Base-by-base conservation (phyloP, 495 filamentous ascomycete genomes). In the Xylaria telfairii region DNA sequence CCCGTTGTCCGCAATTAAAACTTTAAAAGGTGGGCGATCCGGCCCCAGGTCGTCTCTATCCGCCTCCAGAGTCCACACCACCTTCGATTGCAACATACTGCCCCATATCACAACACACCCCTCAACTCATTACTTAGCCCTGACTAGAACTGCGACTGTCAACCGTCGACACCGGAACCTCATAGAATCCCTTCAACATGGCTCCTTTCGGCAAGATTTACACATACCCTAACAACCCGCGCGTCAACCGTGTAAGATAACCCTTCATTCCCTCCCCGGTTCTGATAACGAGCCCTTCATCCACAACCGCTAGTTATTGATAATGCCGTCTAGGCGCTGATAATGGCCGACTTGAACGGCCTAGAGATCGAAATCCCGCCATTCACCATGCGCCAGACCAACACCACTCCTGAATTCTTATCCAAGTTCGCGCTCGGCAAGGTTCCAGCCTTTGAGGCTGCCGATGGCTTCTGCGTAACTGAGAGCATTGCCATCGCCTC, bases 361-460 rank as follows among this genome's bases (percentile, higher is more conserved):
- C 81, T 89, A 64, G 77, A 83, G 24, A 30, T 90, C 21, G 67
- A 76, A 15, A 28, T 80, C 34, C 74, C 53, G 41, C 80, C 82
- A 19, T 90, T 87, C 78, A 39, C 73, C 30, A 72, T 79, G 34
- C 68, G 72, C 71, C 78, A 81, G 28, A 86, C 82, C 75, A 90
- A 89, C 81, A 71, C 70, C 19, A 79, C 80, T 19, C 82, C 84
- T 7, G 84, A 85, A 2, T 90, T 84, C 81, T 78, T 87, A 30
- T 71, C 86, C 81, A 91, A 90, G 74, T 91, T 90, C 80, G 88
- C 88, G 19, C 66, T 86, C 28, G 89, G 88, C 77, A 90, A 90
- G 69, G 85, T 89, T 24, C 89, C 89, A 47, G 84, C 83, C 57
- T 86, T 90, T 75, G 84, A 87, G 71, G 80, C 76, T 60, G 78